Evolutionary conservation across 1,284 basidiomycete species (phyloP).

Genomic region (Clitocybe nebularis): DNA sequence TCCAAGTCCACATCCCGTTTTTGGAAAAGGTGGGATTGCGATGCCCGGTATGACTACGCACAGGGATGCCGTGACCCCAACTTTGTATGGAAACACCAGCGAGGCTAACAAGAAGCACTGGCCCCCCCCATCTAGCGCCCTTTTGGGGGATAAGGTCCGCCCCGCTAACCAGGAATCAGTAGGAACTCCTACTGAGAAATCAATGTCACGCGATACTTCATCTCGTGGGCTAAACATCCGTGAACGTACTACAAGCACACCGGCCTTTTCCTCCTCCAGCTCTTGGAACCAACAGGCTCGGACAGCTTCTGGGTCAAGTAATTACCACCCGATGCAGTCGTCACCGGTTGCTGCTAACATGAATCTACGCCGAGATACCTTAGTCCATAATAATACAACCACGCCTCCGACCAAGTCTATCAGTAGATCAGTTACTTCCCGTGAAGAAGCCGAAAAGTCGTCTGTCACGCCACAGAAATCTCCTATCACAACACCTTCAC

Average conservation of each 20-base stretch:
- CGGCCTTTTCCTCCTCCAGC: slow-evolving; percentile 18
- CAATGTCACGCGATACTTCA: too few relatives aligned
- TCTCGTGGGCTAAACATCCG: slow-evolving; percentile 29
- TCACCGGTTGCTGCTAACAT: too few relatives aligned
- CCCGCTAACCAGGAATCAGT: not conserved
- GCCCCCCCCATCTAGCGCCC: too few relatives aligned
- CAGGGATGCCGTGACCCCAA: not conserved
- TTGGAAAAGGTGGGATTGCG: slow-evolving; percentile 67
- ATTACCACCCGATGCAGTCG: too few relatives aligned
- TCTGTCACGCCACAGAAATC: slow-evolving; percentile 12
- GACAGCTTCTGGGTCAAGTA: too few relatives aligned
- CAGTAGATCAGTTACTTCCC: slow-evolving; percentile 17
- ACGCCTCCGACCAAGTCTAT: slow-evolving; percentile 5
- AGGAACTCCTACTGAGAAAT: too few relatives aligned
- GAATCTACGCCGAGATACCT: slow-evolving; percentile 4
- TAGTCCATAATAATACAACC: slow-evolving; percentile 5
- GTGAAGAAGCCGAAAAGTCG: slow-evolving; percentile 3
- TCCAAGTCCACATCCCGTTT: slow-evolving; percentile 62
- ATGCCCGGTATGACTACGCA: slow-evolving; percentile 59
- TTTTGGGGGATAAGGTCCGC: too few relatives aligned
- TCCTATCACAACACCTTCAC: slow-evolving; percentile 26
- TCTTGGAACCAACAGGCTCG: too few relatives aligned
- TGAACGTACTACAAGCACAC: slow-evolving; percentile 38
- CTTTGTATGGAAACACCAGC: not conserved
- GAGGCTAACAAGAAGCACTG: not conserved